phyloP scores from a whole-genome alignment of 1,284 basidiomycete genomes.

The Rhodotorula sp. region DNA sequence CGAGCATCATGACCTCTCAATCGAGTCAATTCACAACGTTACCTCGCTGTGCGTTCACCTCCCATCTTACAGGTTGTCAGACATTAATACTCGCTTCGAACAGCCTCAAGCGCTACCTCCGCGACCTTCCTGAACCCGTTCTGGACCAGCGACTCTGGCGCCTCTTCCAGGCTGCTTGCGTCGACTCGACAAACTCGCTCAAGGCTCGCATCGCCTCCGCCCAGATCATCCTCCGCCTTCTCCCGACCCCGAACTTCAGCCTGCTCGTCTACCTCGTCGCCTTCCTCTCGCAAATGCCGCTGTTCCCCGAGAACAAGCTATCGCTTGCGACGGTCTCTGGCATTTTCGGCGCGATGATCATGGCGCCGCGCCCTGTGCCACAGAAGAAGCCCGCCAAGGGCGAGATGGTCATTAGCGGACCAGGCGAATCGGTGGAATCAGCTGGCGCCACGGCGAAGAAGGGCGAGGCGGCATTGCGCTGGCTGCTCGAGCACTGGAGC shows the following conservation, averaged over 20 bases:
- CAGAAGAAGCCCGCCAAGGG: conserved; percentile 6
- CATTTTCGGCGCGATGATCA: conserved; percentile 48
- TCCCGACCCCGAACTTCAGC: conserved; percentile 59
- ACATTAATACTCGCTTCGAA: neutral
- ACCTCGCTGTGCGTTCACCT: conserved; percentile 54
- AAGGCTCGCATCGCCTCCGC: conserved; percentile 49
- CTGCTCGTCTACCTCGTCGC: conserved; percentile 62
- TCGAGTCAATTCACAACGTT: conserved; percentile 59
- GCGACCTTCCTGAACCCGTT: conserved; percentile 54
- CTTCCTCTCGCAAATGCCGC: conserved; percentile 56
- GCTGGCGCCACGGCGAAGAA: conserved; percentile 20
- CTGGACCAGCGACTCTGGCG: conserved; percentile 47
- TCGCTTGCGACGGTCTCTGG: conserved; percentile 47
- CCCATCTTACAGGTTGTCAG: fast-evolving
- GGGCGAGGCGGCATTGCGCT: conserved; percentile 26
- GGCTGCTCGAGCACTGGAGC: conserved; percentile 37
- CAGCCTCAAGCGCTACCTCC: conserved; percentile 58
- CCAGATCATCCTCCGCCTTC: conserved; percentile 60
- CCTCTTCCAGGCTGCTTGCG: conserved; percentile 46
- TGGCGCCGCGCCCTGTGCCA: conserved; percentile 40
- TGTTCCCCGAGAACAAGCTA: conserved; percentile 48
- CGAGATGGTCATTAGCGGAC: conserved; percentile 31
- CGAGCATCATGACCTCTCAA: conserved; percentile 51
- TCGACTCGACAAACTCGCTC: conserved; percentile 39
- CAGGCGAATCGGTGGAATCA: conserved; percentile 20